A percentile compares a stretch with the other conserved stretches of the same genome.
Conservation (phyloP, 108 stramenopile species). For the Cyclotella kingstonii region DNA sequence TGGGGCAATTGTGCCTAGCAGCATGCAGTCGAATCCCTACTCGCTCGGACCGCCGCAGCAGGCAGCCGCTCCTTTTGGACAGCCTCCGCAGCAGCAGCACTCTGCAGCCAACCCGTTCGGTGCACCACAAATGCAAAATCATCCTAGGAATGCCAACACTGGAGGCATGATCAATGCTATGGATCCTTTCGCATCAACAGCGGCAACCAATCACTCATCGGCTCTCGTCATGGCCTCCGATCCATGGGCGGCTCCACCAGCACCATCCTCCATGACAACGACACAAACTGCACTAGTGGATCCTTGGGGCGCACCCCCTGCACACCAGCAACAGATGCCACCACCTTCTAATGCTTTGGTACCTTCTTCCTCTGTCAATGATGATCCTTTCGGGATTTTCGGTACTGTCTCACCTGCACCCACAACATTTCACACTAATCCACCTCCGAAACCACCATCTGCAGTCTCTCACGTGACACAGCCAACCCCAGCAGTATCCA, state of each 20-base stretch:
- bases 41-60: slow-evolving; percentile 23
- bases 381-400: slow-evolving; percentile 45
- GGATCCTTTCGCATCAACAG: not conserved
- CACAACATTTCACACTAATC: slow-evolving; percentile 14
- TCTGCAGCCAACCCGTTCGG: slow-evolving; percentile 10
- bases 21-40: slow-evolving; percentile 53
- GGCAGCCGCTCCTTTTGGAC: too few species aligned
- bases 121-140: slow-evolving; percentile 5
- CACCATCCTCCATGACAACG: slow-evolving; percentile 5
- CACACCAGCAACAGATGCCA: slow-evolving; percentile 10
- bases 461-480: slow-evolving; percentile 8
- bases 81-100: slow-evolving; percentile 24
- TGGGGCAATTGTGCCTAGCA: slow-evolving; percentile 62
- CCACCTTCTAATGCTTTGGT: slow-evolving; percentile 16
- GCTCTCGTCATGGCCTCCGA: slow-evolving; percentile 6
- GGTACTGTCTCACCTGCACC: slow-evolving; percentile 20
- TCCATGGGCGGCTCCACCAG: slow-evolving; percentile 41
- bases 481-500: slow-evolving; percentile 14
- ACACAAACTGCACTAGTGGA: slow-evolving; percentile 19
- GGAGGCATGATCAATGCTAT: too few species aligned
- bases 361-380: slow-evolving; percentile 18
- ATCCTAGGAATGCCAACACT: too few species aligned
- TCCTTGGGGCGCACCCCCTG: slow-evolving; percentile 32
- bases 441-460: slow-evolving; percentile 32
- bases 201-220: not conserved